Conservation (phyloP, 2,329 filamentous ascomycete species). For the Cladobotryum mycophilum region DNA sequence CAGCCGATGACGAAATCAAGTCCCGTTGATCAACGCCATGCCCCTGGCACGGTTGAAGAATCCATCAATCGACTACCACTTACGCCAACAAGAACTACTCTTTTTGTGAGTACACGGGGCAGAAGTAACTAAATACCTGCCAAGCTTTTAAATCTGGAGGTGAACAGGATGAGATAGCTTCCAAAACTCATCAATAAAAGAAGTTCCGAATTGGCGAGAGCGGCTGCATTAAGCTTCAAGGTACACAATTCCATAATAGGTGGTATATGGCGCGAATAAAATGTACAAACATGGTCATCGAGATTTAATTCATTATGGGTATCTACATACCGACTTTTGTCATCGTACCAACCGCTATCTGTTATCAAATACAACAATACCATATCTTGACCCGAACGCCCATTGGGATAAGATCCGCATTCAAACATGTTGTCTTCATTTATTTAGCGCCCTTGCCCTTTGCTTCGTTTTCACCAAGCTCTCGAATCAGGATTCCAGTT, state of each 20-base stretch:
- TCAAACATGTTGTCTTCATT: conserved; percentile 12
- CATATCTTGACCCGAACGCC: conserved; percentile 26
- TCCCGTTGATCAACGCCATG: background rate
- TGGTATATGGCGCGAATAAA: background rate
- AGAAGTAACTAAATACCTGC: background rate
- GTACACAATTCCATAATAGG: too few relatives aligned
- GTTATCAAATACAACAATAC: conserved; percentile 20
- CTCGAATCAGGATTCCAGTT: conserved; percentile 73
- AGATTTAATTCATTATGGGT: conserved; percentile 22
- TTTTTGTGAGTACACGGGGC: background rate
- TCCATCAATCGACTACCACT: background rate
- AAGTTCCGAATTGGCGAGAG: too few relatives aligned
- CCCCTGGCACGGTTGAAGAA: background rate
- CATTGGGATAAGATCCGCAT: conserved; percentile 18
- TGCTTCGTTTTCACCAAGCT: conserved; percentile 81
- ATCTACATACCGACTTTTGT: conserved; percentile 24
- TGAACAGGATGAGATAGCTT: too few relatives aligned
- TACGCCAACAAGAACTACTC: background rate
- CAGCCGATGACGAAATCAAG: conserved; percentile 12
- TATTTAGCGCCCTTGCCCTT: conserved; percentile 74
- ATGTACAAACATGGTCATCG: background rate
- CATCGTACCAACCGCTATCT: conserved; percentile 12
- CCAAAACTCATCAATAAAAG: too few relatives aligned
- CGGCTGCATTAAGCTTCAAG: too few relatives aligned
- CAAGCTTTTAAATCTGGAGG: background rate